Percentiles rank a stretch among this genome's conserved stretches.
Evolutionary conservation across 306 rosid genomes (phyloP).

Genomic region (Albizia julibrissin): DNA sequence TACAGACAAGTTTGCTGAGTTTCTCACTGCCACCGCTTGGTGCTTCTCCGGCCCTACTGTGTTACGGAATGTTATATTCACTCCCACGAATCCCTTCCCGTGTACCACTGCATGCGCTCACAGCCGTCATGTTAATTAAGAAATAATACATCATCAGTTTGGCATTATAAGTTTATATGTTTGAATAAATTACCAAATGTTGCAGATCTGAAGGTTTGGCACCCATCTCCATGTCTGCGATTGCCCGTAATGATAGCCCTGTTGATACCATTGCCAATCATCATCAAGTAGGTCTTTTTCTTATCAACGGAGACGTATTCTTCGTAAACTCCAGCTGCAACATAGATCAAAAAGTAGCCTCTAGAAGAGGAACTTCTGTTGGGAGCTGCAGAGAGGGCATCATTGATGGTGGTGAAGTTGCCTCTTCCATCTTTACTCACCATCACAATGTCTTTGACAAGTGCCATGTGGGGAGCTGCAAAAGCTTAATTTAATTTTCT

Average conservation of each 20-base stretch:
- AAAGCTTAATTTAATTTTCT: constrained; percentile 46
- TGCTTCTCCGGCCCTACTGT: constrained; percentile 80
- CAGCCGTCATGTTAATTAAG: neutral
- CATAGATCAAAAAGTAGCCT: constrained; percentile 74
- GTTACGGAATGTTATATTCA: constrained; percentile 69
- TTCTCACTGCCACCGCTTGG: constrained; percentile 79
- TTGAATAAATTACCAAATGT: constrained; percentile 54
- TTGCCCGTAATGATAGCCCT: constrained; percentile 72
- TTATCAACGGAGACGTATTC: constrained; percentile 63
- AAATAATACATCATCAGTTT: neutral
- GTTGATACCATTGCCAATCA: constrained; percentile 78
- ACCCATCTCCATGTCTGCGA: constrained; percentile 62
- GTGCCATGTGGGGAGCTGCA: constrained; percentile 20
- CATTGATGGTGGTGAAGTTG: constrained; percentile 64
- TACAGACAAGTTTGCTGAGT: constrained; percentile 68
- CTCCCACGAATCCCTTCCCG: constrained; percentile 69
- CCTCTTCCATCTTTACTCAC: constrained; percentile 74
- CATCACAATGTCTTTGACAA: constrained; percentile 54
- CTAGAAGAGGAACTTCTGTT: constrained; percentile 42
- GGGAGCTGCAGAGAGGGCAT: constrained; percentile 71
- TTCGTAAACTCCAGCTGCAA: constrained; percentile 67
- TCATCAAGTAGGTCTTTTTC: constrained; percentile 64
- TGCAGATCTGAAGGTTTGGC: constrained; percentile 77
- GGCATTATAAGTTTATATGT: neutral
- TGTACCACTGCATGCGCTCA: constrained; percentile 53